Conservation (phyloP, 2,329 filamentous ascomycete species). For the Apiospora kogelbergensis region DNA sequence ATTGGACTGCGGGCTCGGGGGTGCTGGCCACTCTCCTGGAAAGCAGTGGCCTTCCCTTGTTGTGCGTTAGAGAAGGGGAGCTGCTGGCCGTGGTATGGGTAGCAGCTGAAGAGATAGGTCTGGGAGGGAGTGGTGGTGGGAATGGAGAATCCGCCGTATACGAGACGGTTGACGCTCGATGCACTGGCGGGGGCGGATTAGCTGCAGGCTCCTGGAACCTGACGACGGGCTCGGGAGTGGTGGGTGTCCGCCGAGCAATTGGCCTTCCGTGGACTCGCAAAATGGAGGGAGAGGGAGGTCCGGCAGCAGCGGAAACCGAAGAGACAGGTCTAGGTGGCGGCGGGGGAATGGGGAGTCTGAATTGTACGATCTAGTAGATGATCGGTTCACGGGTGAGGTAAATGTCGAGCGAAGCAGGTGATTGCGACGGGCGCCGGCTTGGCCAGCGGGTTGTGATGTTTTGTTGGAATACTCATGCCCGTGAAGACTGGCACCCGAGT, state of each 20-base stretch:
- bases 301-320: not conserved
- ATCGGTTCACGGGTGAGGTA: conserved; percentile 24
- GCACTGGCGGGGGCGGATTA: conserved; percentile 24
- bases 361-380: conserved; percentile 21
- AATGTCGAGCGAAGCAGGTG: conserved; percentile 29
- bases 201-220: conserved; percentile 21
- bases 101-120: not conserved
- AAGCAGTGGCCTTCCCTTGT: conserved; percentile 15
- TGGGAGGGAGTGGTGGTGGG: conserved; percentile 13
- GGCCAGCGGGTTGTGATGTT: conserved; percentile 33
- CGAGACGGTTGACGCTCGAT: conserved; percentile 23
- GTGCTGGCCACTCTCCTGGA: conserved; percentile 4
- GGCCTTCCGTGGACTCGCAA: not conserved
- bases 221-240: conserved; percentile 18
- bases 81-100: not conserved
- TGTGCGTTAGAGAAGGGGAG: not conserved
- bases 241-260: conserved; percentile 10
- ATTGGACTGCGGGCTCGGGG: conserved; percentile 20
- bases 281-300: not conserved
- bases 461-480: conserved; percentile 56
- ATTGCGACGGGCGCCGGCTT: conserved; percentile 25
- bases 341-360: conserved; percentile 16
- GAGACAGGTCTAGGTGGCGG: conserved; percentile 6
- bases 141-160: conserved; percentile 17
- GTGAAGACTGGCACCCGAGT: conserved; percentile 59